Percentiles rank a stretch among this genome's conserved stretches.
Conservation (phyloP, 495 filamentous ascomycete genomes). For the Hypoxylon intermedium region DNA sequence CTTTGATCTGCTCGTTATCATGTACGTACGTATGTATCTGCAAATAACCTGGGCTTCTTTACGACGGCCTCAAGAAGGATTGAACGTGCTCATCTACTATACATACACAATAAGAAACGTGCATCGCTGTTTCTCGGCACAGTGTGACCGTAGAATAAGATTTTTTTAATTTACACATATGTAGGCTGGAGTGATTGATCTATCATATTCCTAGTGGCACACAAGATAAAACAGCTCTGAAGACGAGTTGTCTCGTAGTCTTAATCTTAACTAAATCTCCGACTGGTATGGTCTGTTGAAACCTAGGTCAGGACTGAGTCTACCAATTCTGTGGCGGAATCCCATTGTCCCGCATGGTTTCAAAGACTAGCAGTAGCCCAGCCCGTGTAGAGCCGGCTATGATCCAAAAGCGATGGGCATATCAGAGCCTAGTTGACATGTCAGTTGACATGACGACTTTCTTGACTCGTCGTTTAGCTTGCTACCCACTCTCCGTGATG, state of each 20-base stretch:
- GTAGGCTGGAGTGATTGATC: no score
- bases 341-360: constrained; percentile 12
- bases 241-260: background rate
- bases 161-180: no score
- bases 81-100: no score
- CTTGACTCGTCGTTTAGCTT: constrained; percentile 39
- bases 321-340: constrained; percentile 8
- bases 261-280: constrained; percentile 4
- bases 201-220: no score
- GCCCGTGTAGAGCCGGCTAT: constrained; percentile 11
- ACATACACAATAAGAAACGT: no score
- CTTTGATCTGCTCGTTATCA: no score
- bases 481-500: constrained; percentile 8
- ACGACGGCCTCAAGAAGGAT: no score
- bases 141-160: no score
- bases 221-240: background rate
- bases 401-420: constrained; percentile 17
- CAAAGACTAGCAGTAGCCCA: constrained; percentile 15
- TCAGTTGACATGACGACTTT: background rate
- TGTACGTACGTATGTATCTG: no score
- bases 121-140: no score
- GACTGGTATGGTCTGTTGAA: constrained; percentile 26
- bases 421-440: constrained; percentile 3
- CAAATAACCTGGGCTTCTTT: no score
- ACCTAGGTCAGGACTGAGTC: constrained; percentile 27